Base-by-base conservation (phyloP, 345 rosid genomes). In the Psidium guajava region DNA sequence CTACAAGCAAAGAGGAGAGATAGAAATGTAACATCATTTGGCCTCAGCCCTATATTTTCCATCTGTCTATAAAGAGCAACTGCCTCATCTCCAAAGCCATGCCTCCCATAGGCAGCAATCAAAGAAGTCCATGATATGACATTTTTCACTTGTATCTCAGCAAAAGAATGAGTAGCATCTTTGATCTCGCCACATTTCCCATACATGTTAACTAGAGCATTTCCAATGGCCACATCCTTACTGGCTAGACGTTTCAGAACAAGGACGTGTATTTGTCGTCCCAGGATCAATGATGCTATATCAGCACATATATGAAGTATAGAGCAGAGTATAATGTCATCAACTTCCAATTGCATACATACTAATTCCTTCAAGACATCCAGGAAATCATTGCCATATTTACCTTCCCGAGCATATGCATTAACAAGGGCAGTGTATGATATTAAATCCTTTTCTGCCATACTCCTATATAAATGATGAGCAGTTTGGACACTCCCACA, bases 181-280 rank as follows among this genome's bases (percentile, higher is more conserved):
- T 85, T 83, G 36, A 94, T 90, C 83, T 91, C 91, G 55, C 98
- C 98, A 84, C 89, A 93, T 91, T 95, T 95, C 75, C 95, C 92
- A 75, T 94, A 94, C 98, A 94, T 93, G 86, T 94, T 93, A 82
- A 95, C 90, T 83, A 94, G 90, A 50, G 96, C 93, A 90, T 94
- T 94, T 73, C 94, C 88, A 82, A 93, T 86, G 11, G 89, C 90
- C 83, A 88, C 86, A 88, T 92, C 97, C 64, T 88, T 88, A 80
- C 84, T 86, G 32, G 92, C 81, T 54, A 89, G 91, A 81, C 84
- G 89, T 82, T 96, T 95, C 36, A 92, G 50, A 74, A 92, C 89
- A 36, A 92, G 86, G 80, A 93, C 90, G 88, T 94, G 97, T 40
- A 96, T 86, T 88, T 96, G 97, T 85, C 91, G 93, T 89, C 98